Percentiles rank a stretch among this genome's conserved stretches.
These are phyloP conservation scores for Trematosphaeria pertusa DNA, from an alignment of 2,329 filamentous ascomycete genomes.

Conservation along the genomic window DNA sequence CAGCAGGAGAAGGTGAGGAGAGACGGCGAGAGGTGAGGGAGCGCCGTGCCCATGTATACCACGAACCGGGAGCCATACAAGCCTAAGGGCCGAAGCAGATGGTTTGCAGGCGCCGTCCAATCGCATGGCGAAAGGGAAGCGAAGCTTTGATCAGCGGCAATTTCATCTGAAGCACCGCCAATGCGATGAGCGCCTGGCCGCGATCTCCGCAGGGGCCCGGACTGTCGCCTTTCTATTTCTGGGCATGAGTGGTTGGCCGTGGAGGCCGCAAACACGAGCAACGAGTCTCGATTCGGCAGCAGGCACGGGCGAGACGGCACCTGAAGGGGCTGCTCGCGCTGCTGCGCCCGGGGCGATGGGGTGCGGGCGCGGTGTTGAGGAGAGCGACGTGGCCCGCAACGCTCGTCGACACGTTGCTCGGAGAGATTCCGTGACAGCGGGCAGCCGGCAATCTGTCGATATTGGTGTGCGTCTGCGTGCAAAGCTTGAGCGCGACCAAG, in stretches of 20 bases:
- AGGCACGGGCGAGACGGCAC: no score
- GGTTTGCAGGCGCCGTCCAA: constrained; percentile 23
- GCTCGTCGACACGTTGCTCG: no score
- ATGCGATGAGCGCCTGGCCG: constrained; percentile 23
- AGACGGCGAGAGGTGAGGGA: constrained; percentile 16
- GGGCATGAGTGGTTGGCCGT: constrained; percentile 17
- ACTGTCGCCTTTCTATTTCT: constrained; percentile 33
- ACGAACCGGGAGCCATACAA: not conserved
- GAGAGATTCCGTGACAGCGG: constrained; percentile 2
- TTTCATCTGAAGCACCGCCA: constrained; percentile 31
- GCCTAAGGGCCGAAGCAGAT: constrained; percentile 17
- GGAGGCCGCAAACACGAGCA: not conserved
- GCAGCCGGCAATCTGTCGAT: not conserved
- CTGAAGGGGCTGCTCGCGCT: no score
- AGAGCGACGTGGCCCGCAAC: no score
- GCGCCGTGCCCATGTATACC: constrained; percentile 4
- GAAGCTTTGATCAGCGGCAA: constrained; percentile 33
- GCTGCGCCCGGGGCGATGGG: no score
- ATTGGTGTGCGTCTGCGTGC: not conserved
- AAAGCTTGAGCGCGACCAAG: constrained; percentile 19
- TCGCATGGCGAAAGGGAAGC: constrained; percentile 15
- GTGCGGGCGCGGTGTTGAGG: no score
- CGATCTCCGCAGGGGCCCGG: constrained; percentile 31
- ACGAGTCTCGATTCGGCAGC: no score
- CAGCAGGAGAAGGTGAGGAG: constrained; percentile 28